Evolutionary conservation across 441 rosid genomes (phyloP), one percentile per base, ranked within the genome.

Genomic region (Adansonia grandidieri): DNA sequence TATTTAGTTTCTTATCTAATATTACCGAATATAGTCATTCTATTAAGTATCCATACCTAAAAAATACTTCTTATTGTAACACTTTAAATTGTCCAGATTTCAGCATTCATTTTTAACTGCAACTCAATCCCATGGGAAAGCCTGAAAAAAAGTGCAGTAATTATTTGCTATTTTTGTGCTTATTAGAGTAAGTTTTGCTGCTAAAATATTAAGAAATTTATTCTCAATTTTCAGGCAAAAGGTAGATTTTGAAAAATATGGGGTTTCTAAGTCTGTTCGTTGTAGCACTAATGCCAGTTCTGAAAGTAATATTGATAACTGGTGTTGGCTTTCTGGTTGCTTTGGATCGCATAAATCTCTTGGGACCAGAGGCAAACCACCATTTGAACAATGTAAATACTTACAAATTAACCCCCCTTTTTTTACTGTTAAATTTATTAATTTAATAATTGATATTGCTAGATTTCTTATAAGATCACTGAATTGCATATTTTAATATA

Each of bases 221-320:
- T 6, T 72, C n/a, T 56, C 13, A 32, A 47, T 68, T 70, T 69
- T 70, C 58, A 50, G 58, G 74, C 5, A 13, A 48, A 44, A 17
- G 42, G 19, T 6, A 50, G 17, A 1, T 11, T 71, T 15, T 47
- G 24, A 4, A 19, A 71, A 85, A 24, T 0, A 24, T 86, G 90
- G 83, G 71, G 53, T 45, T 86, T 20, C 44, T 79, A 60, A 75
- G 75, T 54, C 73, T 86, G n/a, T 78, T 88, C 66, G 1, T 84
- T 0, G 72, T 63, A 22, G 87, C 91, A 32, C 53, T 86, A n/a
- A 80, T 84, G 80, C 88, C 91, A 1, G 82, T 88, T 74, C 76
- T 86, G 9, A 83, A 86, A 74, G 83, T 85, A 17, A 82, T 88
- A 3, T 24, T 88, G 24, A 44, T 86, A 2, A 85, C 89, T 8